A percentile compares a stretch with the other conserved stretches of the same genome.
phyloP scores from a whole-genome alignment of 2,329 filamentous ascomycete species.

The Penicillium sclerotigenum region DNA sequence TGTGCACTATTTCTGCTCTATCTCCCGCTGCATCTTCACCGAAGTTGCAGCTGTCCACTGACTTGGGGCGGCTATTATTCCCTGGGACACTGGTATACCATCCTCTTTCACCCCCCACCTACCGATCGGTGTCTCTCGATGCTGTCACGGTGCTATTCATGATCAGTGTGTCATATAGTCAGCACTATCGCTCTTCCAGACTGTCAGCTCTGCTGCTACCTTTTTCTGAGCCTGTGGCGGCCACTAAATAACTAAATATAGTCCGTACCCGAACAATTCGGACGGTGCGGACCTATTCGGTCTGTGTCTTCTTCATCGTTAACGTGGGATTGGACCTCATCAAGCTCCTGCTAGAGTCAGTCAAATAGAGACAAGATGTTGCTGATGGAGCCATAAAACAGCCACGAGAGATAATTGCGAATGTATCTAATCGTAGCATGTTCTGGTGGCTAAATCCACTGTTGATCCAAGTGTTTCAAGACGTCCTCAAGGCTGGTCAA shows the following conservation, averaged over 20 bases:
- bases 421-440: neutral
- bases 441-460: neutral
- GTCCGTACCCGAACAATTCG: neutral
- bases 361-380: neutral
- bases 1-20: slow-evolving; percentile 6
- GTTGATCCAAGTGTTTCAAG: neutral
- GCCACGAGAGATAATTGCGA: neutral
- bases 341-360: neutral
- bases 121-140: neutral
- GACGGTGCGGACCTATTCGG: neutral
- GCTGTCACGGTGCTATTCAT: neutral
- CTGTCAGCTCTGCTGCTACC: neutral
- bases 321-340: neutral
- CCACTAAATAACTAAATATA: neutral
- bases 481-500: neutral
- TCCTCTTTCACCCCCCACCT: neutral
- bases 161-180: neutral
- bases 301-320: neutral
- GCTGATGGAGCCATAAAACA: neutral
- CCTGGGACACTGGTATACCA: neutral
- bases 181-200: neutral
- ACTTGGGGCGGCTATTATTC: neutral
- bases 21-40: slow-evolving; percentile 25
- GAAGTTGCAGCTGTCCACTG: neutral
- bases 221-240: neutral